Evolutionary conservation across 2,329 filamentous ascomycete species (phyloP), one percentile per base, ranked within the genome.

Genomic region (Apiospora sp.): DNA sequence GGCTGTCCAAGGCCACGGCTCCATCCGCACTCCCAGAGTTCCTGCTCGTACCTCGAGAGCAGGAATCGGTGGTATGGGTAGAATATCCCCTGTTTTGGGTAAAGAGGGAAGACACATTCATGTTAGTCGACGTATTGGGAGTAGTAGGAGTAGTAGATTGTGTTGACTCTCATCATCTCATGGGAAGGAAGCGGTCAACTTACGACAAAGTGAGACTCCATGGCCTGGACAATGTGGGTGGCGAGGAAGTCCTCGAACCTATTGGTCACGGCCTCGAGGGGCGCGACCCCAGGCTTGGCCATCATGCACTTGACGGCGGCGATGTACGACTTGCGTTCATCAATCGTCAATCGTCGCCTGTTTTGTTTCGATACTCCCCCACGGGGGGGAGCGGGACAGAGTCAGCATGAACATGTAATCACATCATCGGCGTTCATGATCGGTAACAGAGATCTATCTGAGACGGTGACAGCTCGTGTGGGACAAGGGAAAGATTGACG

Each of bases 201-300:
- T 71, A 71, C 72, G 6, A 73, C 71, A 46, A 75, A 77, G 70
- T 79, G 78, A 2, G 77, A 71, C 27, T 70, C 30, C 43, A 76
- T 70, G 10, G 75, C 76, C 68, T 78, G 71, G 44, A 74, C 74
- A 43, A 78, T 78, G 48, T 79, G 78, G 22, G 77, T 75, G 14
- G 75, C 75, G 46, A 76, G 71, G 67, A 78, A 79, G 58, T 79
- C 78, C 27, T 79, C 78, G 24, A 75, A 79, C 2, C 78, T 75
- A 27, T 74, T 76, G 71, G 74, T 76, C 27, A 76, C 74, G 8
- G 74, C 77, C 0, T 74, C 68, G 1, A 72, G 4, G n/a, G 68
- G 67, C 24, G 69, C 51, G 51, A 48, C 46, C 34, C 72, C 49
- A 0, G 74, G 37, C 24, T 71, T 72, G 3, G 67, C 46, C 69